Conservation (phyloP, 2,329 filamentous ascomycete genomes). For the Zasmidium angulare region DNA sequence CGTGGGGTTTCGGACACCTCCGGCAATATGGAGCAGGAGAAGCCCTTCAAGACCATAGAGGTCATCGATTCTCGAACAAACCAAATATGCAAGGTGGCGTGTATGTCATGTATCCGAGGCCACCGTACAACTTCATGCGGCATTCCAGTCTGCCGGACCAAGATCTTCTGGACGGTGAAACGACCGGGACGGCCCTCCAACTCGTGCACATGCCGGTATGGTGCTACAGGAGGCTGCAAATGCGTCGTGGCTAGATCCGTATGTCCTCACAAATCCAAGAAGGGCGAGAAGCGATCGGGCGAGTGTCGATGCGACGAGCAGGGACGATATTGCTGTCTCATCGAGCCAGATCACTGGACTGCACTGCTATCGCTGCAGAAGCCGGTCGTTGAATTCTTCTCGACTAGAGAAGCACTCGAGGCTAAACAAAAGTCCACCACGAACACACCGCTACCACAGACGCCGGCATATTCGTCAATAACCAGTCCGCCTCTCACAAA, state of each 20-base stretch:
- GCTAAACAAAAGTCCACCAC: constrained; percentile 17
- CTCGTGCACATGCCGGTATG: constrained; percentile 36
- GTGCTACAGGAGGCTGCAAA: constrained; percentile 33
- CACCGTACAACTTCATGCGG: constrained; percentile 37
- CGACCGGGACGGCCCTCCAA: constrained; percentile 35
- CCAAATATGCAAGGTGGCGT: constrained; percentile 36
- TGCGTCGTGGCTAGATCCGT: constrained; percentile 34
- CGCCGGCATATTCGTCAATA: constrained; percentile 18
- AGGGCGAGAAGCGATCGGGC: constrained; percentile 34
- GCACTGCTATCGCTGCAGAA: constrained; percentile 29
- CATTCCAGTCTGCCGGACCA: constrained; percentile 35
- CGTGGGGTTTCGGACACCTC: background rate
- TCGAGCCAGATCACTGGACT: constrained; percentile 35
- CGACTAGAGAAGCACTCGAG: constrained; percentile 29
- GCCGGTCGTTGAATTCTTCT: constrained; percentile 31
- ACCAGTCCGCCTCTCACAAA: constrained; percentile 11
- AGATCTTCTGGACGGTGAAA: constrained; percentile 39
- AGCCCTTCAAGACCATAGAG: constrained; percentile 38
- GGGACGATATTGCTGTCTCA: constrained; percentile 35
- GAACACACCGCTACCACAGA: constrained; percentile 16
- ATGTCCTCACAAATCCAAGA: constrained; percentile 36
- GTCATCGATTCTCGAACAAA: constrained; percentile 33
- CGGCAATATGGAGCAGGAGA: constrained; percentile 29
- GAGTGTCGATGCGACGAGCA: constrained; percentile 37
- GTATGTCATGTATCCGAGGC: constrained; percentile 38